phyloP scores from a whole-genome alignment of 495 filamentous ascomycete genomes.

The Glonium stellatum region DNA sequence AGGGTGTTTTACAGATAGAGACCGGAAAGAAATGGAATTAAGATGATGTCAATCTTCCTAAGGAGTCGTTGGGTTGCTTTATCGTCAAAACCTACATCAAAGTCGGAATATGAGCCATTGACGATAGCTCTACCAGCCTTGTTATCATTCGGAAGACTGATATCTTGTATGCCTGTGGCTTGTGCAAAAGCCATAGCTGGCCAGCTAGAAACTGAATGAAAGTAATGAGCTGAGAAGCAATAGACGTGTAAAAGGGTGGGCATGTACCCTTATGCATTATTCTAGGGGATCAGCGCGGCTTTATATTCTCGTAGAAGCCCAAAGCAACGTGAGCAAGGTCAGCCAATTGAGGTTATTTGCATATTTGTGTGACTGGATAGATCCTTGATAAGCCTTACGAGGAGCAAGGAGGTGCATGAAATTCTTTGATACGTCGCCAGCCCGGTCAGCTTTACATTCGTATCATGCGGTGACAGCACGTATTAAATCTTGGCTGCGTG shows the following conservation, averaged over 20 bases:
- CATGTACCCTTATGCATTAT: neutral
- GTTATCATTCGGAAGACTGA: neutral
- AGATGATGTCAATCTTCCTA: constrained; percentile 20
- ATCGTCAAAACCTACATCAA: constrained; percentile 8
- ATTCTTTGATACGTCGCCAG: neutral
- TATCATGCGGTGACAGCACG: neutral
- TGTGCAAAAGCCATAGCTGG: neutral
- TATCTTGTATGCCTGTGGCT: neutral
- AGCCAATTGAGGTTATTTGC: neutral
- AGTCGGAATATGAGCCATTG: neutral
- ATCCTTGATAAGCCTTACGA: neutral
- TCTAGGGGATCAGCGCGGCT: neutral
- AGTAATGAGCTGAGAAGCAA: neutral
- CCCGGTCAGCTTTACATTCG: neutral
- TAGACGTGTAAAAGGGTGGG: neutral
- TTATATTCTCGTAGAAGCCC: neutral
- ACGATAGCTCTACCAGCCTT: neutral
- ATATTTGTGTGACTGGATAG: neutral
- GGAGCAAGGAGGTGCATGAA: neutral
- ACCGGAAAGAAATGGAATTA: constrained; percentile 20
- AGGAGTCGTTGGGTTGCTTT: constrained; percentile 18
- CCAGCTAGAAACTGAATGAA: neutral
- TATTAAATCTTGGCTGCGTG: no score
- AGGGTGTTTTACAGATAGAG: constrained; percentile 21
- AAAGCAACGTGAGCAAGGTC: neutral